Base-by-base conservation (phyloP, 257 asterid genomes). In the Solanum neorickii region DNA sequence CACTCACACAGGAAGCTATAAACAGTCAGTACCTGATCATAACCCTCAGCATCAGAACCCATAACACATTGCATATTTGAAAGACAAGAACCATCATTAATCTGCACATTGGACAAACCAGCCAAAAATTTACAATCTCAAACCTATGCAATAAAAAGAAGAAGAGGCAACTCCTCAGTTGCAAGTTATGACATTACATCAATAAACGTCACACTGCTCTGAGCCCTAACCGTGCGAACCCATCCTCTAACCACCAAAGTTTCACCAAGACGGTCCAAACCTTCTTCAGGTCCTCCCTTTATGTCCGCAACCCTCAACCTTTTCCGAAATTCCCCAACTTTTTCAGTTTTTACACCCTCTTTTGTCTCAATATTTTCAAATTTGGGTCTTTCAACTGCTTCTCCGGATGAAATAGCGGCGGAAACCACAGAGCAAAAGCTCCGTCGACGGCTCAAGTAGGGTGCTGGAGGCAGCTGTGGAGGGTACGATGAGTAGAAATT, bases 1-100 rank as follows among this genome's bases (percentile, higher is more conserved):
- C 29, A 49, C 16, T 82, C 9, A 78, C 41, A 25, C 84, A 46
- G 66, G 5, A 78, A 27, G 66, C 27, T 78, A 27, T 1, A 27
- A 16, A 77, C 11, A 27, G 49, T 68, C 4, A 12, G 68, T 90
- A 97, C 99, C 99, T 94, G 98, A 92, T 95, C 98, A 90, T 95
- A 96, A 60, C 99, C 99, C 72, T 95, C 96, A 1, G 98, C 93
- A 84, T 96, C 98, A 39, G 97, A 91, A 85, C 90, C 91, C 93
- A 97, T 89, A 49, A 96, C 99, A 59, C 99, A 97, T 95, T 97
- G 99, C 99, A 97, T 93, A 88, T 93, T 97, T 1, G 99, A 96
- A 86, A 96, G 96, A 90, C 99, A 96, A 27, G 99, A 97, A 42
- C 99, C 99, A 91, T 97, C 99, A 85, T 97, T 97, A 80, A 97